Percentiles rank a stretch among this genome's conserved stretches.
Evolutionary conservation across 768 basidiomycete genomes (phyloP).

Genomic region (Pholiota microspora): DNA sequence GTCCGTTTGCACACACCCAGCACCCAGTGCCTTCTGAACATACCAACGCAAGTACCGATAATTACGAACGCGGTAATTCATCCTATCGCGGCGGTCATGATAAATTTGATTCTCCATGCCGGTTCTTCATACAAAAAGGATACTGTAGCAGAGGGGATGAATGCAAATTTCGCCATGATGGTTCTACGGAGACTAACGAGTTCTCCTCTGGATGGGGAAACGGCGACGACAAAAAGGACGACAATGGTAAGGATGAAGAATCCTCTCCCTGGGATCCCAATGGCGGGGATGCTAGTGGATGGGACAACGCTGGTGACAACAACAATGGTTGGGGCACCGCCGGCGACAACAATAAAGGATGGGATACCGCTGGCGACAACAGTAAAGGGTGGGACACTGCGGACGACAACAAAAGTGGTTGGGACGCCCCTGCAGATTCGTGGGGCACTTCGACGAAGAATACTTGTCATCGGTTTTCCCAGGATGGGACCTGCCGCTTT

Average conservation of each 20-base stretch:
- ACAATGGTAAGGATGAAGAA: neutral
- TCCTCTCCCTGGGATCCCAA: neutral
- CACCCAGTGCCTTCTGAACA: constrained; percentile 10
- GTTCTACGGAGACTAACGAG: neutral
- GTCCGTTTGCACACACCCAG: constrained; percentile 33
- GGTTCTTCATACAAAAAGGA: constrained; percentile 19
- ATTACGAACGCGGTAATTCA: neutral
- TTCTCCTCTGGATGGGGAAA: neutral
- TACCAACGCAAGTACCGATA: neutral
- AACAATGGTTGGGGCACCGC: too few species aligned
- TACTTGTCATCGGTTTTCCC: constrained; percentile 12
- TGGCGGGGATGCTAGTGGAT: neutral
- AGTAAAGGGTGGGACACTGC: too few species aligned
- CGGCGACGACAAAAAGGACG: neutral
- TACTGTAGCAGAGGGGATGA: constrained; percentile 18
- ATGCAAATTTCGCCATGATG: constrained; percentile 25
- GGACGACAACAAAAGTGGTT: too few species aligned
- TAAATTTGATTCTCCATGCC: constrained; percentile 21
- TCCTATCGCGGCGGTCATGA: neutral
- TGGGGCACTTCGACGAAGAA: constrained; percentile 1
- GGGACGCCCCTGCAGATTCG: too few species aligned
- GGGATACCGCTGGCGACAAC: too few species aligned
- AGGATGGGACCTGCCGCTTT: constrained; percentile 16
- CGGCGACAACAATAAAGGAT: too few species aligned
- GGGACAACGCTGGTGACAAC: too few species aligned